These are phyloP conservation scores for Gaultheria prostrata DNA, from an alignment of 148 eudicot species.

Conservation along the genomic window DNA sequence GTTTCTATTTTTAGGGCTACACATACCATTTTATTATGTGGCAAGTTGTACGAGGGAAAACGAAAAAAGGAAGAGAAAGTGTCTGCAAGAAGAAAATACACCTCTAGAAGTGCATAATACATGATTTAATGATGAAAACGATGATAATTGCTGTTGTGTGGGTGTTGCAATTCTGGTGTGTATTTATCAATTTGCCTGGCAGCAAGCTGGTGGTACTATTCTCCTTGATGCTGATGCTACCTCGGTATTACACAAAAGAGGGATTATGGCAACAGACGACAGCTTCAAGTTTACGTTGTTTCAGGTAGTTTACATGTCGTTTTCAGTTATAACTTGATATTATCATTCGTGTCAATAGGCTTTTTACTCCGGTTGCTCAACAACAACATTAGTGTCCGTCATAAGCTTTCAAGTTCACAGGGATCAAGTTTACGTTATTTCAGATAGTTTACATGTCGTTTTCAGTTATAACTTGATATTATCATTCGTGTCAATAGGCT, in stretches of 20 bases:
- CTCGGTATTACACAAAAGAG: slow-evolving; percentile 61
- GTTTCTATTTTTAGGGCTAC: neutral
- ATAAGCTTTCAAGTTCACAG: neutral
- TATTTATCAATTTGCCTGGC: slow-evolving; percentile 21
- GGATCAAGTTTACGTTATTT: slow-evolving; percentile 75
- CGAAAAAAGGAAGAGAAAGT: neutral
- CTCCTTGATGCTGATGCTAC: slow-evolving; percentile 96
- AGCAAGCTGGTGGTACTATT: slow-evolving; percentile 81
- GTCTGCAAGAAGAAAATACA: neutral
- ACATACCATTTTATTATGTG: neutral
- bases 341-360: slow-evolving; percentile 4
- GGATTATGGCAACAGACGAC: slow-evolving; percentile 70
- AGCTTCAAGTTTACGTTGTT: slow-evolving; percentile 78
- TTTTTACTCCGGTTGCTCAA: neutral
- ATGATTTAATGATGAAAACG: neutral
- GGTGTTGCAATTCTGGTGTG: neutral
- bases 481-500: neutral
- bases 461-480: neutral
- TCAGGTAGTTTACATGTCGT: slow-evolving; percentile 48
- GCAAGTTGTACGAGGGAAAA: neutral
- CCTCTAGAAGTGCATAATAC: neutral
- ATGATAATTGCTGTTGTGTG: neutral
- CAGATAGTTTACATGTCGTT: slow-evolving; percentile 45
- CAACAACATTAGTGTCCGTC: neutral
- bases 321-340: neutral